Evolutionary conservation across 139 green algal species (phyloP).

Genomic region (Volvox reticuliferus): DNA sequence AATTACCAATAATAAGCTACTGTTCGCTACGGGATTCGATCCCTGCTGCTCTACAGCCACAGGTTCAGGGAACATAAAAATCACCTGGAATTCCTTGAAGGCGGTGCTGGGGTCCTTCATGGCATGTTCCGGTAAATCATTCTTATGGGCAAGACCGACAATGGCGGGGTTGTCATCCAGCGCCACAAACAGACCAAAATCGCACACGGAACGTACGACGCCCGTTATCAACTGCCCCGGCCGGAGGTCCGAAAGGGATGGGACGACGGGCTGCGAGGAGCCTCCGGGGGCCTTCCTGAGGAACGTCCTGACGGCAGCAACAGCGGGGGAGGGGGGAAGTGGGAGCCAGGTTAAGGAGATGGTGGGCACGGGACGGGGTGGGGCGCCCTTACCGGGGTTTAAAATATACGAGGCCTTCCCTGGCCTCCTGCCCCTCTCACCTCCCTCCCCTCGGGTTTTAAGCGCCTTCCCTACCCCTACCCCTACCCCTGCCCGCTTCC

Average conservation of each 20-base stretch:
- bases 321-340: background rate
- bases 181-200: slow-evolving; percentile 92
- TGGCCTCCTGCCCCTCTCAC: background rate
- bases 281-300: background rate
- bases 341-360: no score
- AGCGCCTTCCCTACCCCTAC: background rate
- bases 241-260: slow-evolving; percentile 58
- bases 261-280: background rate
- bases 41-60: no score
- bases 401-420: background rate
- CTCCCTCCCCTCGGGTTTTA: background rate
- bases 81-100: slow-evolving; percentile 48
- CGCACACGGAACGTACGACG: slow-evolving; percentile 76
- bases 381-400: background rate
- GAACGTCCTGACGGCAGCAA: background rate
- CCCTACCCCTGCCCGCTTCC: background rate
- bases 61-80: no score
- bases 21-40: no score
- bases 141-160: slow-evolving; percentile 87
- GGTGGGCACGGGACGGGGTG: background rate
- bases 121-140: slow-evolving; percentile 77
- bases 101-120: slow-evolving; percentile 70
- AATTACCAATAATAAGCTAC: no score
- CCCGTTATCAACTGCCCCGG: slow-evolving; percentile 62
- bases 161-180: slow-evolving; percentile 48